These are phyloP conservation scores for Cercophora sp. DNA, from an alignment of 495 filamentous ascomycete species.

Conservation along the genomic window DNA sequence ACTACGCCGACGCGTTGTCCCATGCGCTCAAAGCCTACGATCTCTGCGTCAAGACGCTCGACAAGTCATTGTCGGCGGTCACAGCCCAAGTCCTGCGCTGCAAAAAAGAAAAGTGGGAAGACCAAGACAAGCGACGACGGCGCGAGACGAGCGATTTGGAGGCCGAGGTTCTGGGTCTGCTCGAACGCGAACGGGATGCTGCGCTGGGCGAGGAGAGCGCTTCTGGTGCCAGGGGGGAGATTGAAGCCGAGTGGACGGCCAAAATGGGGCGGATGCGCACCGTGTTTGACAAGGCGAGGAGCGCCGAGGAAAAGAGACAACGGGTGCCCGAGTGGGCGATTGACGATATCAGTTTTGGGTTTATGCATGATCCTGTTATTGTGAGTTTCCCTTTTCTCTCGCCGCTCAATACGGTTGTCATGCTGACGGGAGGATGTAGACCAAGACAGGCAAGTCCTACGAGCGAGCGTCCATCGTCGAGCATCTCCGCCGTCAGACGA, in stretches of 20 bases:
- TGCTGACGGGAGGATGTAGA: constrained; percentile 39
- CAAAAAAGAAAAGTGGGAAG: constrained; percentile 73
- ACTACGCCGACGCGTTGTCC: constrained; percentile 69
- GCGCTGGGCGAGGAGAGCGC: constrained; percentile 30
- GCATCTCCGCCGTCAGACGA: constrained; percentile 68
- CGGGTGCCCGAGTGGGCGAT: constrained; percentile 82
- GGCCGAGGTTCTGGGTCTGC: constrained; percentile 44
- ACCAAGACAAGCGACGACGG: constrained; percentile 45
- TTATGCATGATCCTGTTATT: constrained; percentile 91
- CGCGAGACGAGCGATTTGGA: constrained; percentile 51
- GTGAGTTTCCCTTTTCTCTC: constrained; percentile 36
- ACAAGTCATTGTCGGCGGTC: constrained; percentile 58
- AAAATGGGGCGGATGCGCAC: constrained; percentile 57
- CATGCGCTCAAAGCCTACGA: constrained; percentile 71
- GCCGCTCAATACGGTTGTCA: not conserved
- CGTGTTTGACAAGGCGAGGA: constrained; percentile 59
- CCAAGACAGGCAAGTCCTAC: constrained; percentile 82
- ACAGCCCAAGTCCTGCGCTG: constrained; percentile 67
- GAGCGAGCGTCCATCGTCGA: constrained; percentile 84
- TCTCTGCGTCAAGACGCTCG: constrained; percentile 57
- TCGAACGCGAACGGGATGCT: constrained; percentile 30
- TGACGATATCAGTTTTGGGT: constrained; percentile 82
- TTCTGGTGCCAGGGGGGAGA: constrained; percentile 46
- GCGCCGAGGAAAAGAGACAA: constrained; percentile 48
- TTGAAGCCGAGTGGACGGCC: constrained; percentile 51